Base-by-base conservation (phyloP, 2,329 filamentous ascomycete species). In the Aspergillus pseudotamarii region DNA sequence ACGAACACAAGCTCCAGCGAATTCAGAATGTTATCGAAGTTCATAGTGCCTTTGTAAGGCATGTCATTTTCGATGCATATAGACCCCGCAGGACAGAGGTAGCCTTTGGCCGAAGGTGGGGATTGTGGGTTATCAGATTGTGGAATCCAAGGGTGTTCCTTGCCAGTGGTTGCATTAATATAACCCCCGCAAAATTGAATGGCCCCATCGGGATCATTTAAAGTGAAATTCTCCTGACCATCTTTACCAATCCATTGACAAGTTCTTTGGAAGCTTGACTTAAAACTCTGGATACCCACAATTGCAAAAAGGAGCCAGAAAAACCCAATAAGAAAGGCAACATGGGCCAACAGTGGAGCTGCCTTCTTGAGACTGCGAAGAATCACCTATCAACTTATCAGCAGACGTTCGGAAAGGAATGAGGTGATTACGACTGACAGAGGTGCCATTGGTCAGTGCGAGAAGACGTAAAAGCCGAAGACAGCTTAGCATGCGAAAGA, bases 261-360 rank as follows among this genome's bases (percentile, higher is more conserved):
- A 66, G 88, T 89, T 55, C 92, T 89, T 68, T 86, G 87, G 28
- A 94, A 79, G 76, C 91, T 94, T 10, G 91, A 89, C 78, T 94
- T 94, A 82, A 99, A 99, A 78, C 92, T 97, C 76, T 99, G 96
- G 26, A 99, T 91, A 6, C 95, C 96, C 63, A 99, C 89, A 66
- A 99, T 97, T 43, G 93, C 95, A 80, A 99, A 99, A 12, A 98
- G 81, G 48, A 99, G 85, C 95, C 95, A 99, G 79, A 99, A 99
- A 80, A 99, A 99, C 16, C 91, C 87, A 68, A 99, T 93, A 26
- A 99, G 83, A 74, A 99, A 97, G 1, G 92, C 94, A 36, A 99
- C 94, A 66, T 97, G 93, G 30, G 97, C 88, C 28, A 99, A 87
- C 41, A 97, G 83, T 2, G 96, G 95, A 0, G 94, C 93, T 1